Percentiles rank a stretch among this genome's conserved stretches.
phyloP scores from a whole-genome alignment of 2,329 filamentous ascomycete species.

The Anisogramma anomala region DNA sequence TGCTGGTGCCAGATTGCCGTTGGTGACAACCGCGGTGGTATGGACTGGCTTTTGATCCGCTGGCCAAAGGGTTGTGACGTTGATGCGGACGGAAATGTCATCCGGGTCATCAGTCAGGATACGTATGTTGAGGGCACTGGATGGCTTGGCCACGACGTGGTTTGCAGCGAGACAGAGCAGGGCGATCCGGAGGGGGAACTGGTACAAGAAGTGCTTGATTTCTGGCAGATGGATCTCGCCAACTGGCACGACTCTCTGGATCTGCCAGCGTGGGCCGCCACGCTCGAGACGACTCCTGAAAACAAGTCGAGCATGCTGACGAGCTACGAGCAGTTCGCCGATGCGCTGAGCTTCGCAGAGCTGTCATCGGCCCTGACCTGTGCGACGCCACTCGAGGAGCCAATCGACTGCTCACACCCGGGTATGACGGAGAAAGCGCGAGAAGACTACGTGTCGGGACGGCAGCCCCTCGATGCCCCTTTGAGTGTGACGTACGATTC shows the following conservation, averaged over 20 bases:
- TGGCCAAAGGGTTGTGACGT: constrained; percentile 63
- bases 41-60: constrained; percentile 78
- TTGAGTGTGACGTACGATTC: constrained; percentile 23
- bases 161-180: constrained; percentile 24
- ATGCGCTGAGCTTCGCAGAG: constrained; percentile 56
- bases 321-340: constrained; percentile 42
- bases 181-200: constrained; percentile 48
- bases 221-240: constrained; percentile 54
- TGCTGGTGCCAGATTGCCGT: constrained; percentile 97
- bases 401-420: constrained; percentile 53
- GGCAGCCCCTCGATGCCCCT: constrained; percentile 36
- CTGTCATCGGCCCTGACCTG: constrained; percentile 40
- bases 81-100: constrained; percentile 52
- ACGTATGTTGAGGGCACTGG: constrained; percentile 75
- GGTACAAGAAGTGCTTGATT: constrained; percentile 52
- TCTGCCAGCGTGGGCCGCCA: constrained; percentile 28
- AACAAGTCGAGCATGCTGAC: constrained; percentile 30
- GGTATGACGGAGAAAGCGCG: constrained; percentile 33
- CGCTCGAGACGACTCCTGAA: constrained; percentile 14
- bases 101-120: constrained; percentile 69
- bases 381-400: constrained; percentile 32
- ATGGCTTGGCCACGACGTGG: constrained; percentile 53
- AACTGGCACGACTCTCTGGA: constrained; percentile 39
- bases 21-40: constrained; percentile 74
- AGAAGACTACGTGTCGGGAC: constrained; percentile 41